phyloP scores from a whole-genome alignment of 305 asterid species.

The Salvia sclarea region DNA sequence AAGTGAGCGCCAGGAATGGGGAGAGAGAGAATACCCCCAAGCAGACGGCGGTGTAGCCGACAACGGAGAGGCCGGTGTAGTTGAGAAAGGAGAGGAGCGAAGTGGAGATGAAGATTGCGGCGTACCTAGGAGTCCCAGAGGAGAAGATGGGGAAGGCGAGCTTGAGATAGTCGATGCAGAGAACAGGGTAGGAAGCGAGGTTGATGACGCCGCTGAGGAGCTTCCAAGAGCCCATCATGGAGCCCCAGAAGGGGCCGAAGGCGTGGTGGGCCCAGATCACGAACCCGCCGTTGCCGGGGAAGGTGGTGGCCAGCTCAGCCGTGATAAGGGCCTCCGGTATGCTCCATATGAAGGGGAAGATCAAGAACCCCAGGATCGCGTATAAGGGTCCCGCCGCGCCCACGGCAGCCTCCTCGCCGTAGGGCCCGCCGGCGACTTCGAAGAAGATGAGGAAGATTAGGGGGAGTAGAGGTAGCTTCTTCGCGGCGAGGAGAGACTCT shows the following conservation, averaged over 20 bases:
- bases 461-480: conserved; percentile 46
- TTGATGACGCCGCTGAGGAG: conserved; percentile 51
- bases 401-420: conserved; percentile 54
- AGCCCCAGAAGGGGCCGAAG: conserved; percentile 59
- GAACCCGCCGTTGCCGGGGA: conserved; percentile 64
- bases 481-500: conserved; percentile 17
- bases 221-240: conserved; percentile 58
- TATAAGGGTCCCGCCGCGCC: conserved; percentile 52
- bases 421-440: conserved; percentile 56
- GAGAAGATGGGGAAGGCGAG: conserved; percentile 41
- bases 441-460: conserved; percentile 53
- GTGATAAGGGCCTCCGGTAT: conserved; percentile 53
- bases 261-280: conserved; percentile 60
- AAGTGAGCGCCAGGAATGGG: conserved; percentile 38
- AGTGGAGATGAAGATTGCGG: conserved; percentile 39
- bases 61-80: conserved; percentile 48
- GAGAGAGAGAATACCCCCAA: conserved; percentile 49
- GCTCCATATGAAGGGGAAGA: conserved; percentile 55
- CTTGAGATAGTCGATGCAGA: conserved; percentile 45
- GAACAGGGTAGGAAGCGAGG: conserved; percentile 49
- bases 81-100: conserved; percentile 41
- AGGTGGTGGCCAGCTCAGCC: conserved; percentile 60
- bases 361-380: conserved; percentile 49
- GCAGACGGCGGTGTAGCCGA: conserved; percentile 48
- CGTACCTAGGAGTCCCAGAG: conserved; percentile 43